These are phyloP conservation scores for Clathrus columnatus DNA, from an alignment of 768 basidiomycete genomes.

Conservation along the genomic window DNA sequence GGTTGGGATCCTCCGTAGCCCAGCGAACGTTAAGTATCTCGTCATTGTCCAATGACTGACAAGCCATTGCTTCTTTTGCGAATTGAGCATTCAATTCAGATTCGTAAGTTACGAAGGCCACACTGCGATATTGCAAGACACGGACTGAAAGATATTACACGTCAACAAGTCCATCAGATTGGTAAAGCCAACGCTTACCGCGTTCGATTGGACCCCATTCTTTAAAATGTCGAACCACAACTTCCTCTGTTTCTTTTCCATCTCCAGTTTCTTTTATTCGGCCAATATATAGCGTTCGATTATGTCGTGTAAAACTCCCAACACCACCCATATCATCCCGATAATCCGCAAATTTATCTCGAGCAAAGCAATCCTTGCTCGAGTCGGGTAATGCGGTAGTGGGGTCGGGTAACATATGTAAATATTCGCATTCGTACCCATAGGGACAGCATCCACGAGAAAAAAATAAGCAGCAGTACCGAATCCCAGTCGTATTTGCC, in stretches of 20 bases:
- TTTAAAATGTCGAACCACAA: slow-evolving; percentile 84
- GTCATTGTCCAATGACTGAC: slow-evolving; percentile 93
- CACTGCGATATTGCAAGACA: slow-evolving; percentile 86
- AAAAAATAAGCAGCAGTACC: slow-evolving; percentile 93
- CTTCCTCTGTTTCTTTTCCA: slow-evolving; percentile 86
- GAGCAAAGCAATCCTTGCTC: slow-evolving; percentile 92
- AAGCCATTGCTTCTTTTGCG: slow-evolving; percentile 98
- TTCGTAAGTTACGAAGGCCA: slow-evolving; percentile 94
- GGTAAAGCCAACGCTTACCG: slow-evolving; percentile 46
- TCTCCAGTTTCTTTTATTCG: slow-evolving; percentile 86
- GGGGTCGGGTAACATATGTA: slow-evolving; percentile 78
- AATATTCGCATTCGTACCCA: slow-evolving; percentile 96
- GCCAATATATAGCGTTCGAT: slow-evolving; percentile 91
- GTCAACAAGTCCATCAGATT: not conserved
- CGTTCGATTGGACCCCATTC: slow-evolving; percentile 94
- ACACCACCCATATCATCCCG: slow-evolving; percentile 99
- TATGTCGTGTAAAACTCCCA: slow-evolving; percentile 89
- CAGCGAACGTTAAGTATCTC: slow-evolving; percentile 98
- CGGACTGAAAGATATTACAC: slow-evolving; percentile 43
- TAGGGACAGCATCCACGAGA: slow-evolving; percentile 95
- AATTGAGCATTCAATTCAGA: slow-evolving; percentile 84
- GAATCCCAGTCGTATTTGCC: slow-evolving; percentile 87
- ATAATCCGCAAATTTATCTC: slow-evolving; percentile 96
- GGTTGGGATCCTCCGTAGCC: slow-evolving; percentile 99
- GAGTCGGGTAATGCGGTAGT: slow-evolving; percentile 69